These are phyloP conservation scores for Dichomitus squalens DNA, from an alignment of 1,284 basidiomycete species.

Conservation along the genomic window DNA sequence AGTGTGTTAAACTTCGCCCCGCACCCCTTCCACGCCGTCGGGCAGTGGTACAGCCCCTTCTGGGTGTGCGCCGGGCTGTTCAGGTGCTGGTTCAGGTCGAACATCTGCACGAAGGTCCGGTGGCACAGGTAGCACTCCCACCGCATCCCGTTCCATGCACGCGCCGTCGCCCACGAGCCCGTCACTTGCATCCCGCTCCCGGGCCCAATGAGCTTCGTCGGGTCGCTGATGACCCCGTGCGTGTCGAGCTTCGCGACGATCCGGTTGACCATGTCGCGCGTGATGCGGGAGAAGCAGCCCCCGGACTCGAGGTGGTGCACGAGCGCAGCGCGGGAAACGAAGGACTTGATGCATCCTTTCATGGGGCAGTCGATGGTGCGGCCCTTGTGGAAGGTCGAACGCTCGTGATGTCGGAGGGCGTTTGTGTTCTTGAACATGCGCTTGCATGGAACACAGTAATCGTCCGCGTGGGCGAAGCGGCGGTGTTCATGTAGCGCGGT, in stretches of 20 bases:
- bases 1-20: conserved; percentile 30
- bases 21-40: conserved; percentile 25
- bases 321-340: conserved; percentile 35
- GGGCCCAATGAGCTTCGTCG: conserved; percentile 29
- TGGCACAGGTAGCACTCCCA: conserved; percentile 43
- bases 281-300: conserved; percentile 33
- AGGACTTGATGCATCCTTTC: conserved; percentile 28
- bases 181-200: conserved; percentile 2
- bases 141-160: conserved; percentile 37
- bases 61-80: conserved; percentile 30
- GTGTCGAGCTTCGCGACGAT: conserved; percentile 29
- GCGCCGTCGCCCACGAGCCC: conserved; percentile 32
- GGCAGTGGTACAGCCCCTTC: conserved; percentile 26
- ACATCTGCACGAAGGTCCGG: conserved; percentile 18
- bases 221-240: conserved; percentile 35
- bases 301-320: conserved; percentile 37
- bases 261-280: conserved; percentile 31
- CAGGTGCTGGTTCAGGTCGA: conserved; percentile 24
- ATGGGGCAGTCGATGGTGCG: conserved; percentile 29
- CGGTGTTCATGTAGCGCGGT: conserved; percentile 27
- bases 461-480: conserved; percentile 22
- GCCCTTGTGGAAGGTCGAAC: conserved; percentile 30
- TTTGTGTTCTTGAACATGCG: conserved; percentile 28
- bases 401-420: conserved; percentile 29
- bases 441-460: conserved; percentile 31